Percentiles rank a stretch among this genome's conserved stretches.
These are phyloP conservation scores for Candida coquimbonensis DNA, from an alignment of 805 yeast species.

Conservation along the genomic window DNA sequence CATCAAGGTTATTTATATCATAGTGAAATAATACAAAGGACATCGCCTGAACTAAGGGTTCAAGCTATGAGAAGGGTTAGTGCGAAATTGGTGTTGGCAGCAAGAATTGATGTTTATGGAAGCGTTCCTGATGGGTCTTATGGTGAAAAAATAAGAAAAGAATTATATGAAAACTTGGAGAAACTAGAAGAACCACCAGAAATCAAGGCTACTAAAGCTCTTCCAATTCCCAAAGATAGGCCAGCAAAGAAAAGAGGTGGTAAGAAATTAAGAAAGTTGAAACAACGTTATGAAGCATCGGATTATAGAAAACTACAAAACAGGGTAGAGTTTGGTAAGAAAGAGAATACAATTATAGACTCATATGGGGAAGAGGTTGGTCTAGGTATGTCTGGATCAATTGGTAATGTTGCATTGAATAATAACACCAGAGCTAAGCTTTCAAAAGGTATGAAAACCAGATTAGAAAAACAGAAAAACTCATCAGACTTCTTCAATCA, in stretches of 20 bases:
- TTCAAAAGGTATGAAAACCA: conserved; percentile 51
- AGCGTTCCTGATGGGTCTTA: conserved; percentile 36
- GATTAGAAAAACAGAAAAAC: conserved; percentile 28
- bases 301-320: conserved; percentile 80
- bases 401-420: conserved; percentile 27
- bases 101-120: conserved; percentile 64
- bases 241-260: conserved; percentile 87
- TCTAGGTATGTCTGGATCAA: conserved; percentile 51
- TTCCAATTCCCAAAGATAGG: conserved; percentile 64
- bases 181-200: conserved; percentile 78
- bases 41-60: conserved; percentile 50
- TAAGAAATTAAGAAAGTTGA: conserved; percentile 65
- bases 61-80: conserved; percentile 75
- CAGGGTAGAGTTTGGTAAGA: conserved; percentile 73
- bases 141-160: conserved; percentile 55
- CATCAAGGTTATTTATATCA: conserved; percentile 67
- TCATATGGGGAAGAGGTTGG: conserved; percentile 79
- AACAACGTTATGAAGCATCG: conserved; percentile 73
- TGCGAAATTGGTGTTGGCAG: conserved; percentile 74
- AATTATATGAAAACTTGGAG: conserved; percentile 57
- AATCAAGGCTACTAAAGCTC: conserved; percentile 47
- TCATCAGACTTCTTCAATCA: conserved; percentile 15
- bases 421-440: conserved; percentile 48
- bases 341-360: conserved; percentile 56
- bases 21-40: conserved; percentile 49